Evolutionary conservation across 768 basidiomycete species (phyloP).

Genomic region (Boletus sp.): DNA sequence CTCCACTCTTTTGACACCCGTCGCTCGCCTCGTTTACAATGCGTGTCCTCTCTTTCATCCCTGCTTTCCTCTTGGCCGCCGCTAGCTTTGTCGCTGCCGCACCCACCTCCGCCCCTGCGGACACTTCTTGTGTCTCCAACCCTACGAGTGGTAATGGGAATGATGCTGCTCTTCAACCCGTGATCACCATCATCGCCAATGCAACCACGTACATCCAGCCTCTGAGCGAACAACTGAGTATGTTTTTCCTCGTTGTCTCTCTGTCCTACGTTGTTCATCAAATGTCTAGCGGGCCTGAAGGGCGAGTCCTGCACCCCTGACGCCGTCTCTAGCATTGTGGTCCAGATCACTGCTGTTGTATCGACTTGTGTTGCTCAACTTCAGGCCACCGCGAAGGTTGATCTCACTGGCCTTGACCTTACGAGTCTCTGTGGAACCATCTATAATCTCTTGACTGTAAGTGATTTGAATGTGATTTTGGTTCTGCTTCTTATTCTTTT

Average conservation of each 20-base stretch:
- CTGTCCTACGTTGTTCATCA: background rate
- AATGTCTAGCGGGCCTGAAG: background rate
- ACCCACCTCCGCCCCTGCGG: background rate
- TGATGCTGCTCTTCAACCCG: slow-evolving; percentile 8
- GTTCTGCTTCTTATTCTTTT: background rate
- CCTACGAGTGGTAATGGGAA: slow-evolving; percentile 1
- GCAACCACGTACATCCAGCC: slow-evolving; percentile 5
- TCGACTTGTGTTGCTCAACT: slow-evolving; percentile 6
- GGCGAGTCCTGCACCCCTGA: slow-evolving; percentile 7
- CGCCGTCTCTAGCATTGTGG: slow-evolving; percentile 5
- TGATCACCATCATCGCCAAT: slow-evolving; percentile 12
- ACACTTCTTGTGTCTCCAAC: slow-evolving; percentile 1
- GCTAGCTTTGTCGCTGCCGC: slow-evolving; percentile 9
- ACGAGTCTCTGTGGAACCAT: slow-evolving; percentile 1
- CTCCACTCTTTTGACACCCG: slow-evolving; percentile 10
- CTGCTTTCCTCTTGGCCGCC: slow-evolving; percentile 6
- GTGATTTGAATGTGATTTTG: background rate
- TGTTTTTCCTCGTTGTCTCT: background rate
- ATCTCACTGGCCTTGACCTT: slow-evolving; percentile 10
- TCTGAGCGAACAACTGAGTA: slow-evolving; percentile 6
- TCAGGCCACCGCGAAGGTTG: slow-evolving; percentile 2
- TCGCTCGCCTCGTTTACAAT: slow-evolving; percentile 14
- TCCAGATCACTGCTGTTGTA: slow-evolving; percentile 10
- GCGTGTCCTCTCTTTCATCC: slow-evolving; percentile 16
- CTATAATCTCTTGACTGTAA: slow-evolving; percentile 3